Conservation (phyloP, 1,139 yeast genomes). For the Suzukiozyma palmioleophila region DNA sequence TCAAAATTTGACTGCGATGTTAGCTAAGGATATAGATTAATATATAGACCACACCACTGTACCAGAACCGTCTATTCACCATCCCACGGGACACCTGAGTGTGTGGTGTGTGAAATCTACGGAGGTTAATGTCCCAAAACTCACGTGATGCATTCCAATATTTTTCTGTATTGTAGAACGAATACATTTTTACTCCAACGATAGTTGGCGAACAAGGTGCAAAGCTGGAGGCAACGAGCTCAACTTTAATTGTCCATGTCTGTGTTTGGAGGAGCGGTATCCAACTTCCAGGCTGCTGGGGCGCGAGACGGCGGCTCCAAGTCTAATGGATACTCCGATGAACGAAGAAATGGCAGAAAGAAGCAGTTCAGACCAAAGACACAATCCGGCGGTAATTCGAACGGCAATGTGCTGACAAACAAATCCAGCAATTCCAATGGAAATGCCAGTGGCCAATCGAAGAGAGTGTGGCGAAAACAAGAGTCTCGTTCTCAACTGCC, state of each 20-base stretch:
- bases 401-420: constrained; percentile 5
- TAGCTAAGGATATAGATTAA: too few species aligned
- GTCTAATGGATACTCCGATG: constrained; percentile 14
- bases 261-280: constrained; percentile 17
- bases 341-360: constrained; percentile 16
- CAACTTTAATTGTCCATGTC: constrained; percentile 14
- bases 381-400: constrained; percentile 2
- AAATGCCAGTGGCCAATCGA: background rate
- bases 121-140: too few species aligned
- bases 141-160: too few species aligned
- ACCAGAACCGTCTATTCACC: too few species aligned
- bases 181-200: too few species aligned
- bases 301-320: constrained; percentile 4
- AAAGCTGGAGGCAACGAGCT: too few species aligned
- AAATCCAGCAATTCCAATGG: constrained; percentile 9
- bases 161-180: too few species aligned
- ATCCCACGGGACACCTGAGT: too few species aligned
- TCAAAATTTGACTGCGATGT: too few species aligned
- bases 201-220: too few species aligned
- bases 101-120: too few species aligned
- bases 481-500: constrained; percentile 4
- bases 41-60: too few species aligned
- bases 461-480: constrained; percentile 3
- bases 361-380: constrained; percentile 4
- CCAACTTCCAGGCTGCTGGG: background rate